Base-by-base conservation (phyloP, 2,329 filamentous ascomycete genomes). In the Aspergillus sp. region DNA sequence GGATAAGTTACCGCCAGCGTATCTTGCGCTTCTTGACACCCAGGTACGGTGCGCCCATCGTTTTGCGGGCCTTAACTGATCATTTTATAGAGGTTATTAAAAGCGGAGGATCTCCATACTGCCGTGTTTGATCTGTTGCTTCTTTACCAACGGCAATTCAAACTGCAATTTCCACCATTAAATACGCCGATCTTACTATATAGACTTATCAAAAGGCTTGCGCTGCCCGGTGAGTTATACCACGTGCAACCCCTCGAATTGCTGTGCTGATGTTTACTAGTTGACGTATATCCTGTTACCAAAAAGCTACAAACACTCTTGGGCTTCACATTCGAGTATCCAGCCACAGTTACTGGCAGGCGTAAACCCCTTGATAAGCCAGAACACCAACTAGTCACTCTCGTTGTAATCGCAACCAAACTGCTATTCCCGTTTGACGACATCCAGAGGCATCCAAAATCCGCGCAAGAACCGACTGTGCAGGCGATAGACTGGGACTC, bases 381-480 rank as follows among this genome's bases (percentile, higher is more conserved):
- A 0, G 95, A 98, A 68, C 79, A 90, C 5, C 83, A 89, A 44
- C 76, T 97, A 1, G 79, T 91, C 55, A 81, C 87, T 4, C 77
- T 91, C 3, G 73, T 96, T 3, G 78, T 96, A 2, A 81, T 96
- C 13, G 86, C 89, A 4, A 86, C 89, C 3, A 97, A 97, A 66
- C 73, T 96, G 2, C 79, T 89, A 19, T 92, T 91, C 66, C 91
- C 93, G 0, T 85, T 96, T 45, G 86, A 91, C 66, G 77, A 78
- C 20, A 67, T 81, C 12, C 72, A 79, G 52, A 78, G 87, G 42
- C 77, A 79, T 63, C 82, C 81, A 7, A 73, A 69, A 37, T 79
- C 78, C 17, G 63, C 76, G 13, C 75, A 77, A 9, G 87, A 90
- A 57, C 82, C 86, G 1, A 79, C 84, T 13, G 78, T 79, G 3